A percentile compares a stretch with the other conserved stretches of the same genome.
phyloP scores from a whole-genome alignment of 1,139 yeast genomes.

The Wickerhamiella pararugosa region DNA sequence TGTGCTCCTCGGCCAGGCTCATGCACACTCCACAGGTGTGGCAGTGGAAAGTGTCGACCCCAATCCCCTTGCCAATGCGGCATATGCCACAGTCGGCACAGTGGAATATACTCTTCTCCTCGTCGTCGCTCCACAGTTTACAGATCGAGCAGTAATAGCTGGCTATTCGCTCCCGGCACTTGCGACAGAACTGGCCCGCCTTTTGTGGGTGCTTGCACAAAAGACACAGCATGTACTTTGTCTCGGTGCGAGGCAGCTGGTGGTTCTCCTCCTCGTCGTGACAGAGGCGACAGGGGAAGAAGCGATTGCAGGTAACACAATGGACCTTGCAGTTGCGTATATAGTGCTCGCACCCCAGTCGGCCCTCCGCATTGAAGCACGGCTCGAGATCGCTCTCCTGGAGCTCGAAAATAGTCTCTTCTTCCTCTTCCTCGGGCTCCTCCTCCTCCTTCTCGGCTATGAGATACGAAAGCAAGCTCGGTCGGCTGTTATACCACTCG shows the following conservation, averaged over 20 bases:
- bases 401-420: slow-evolving; percentile 14
- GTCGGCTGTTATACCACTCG: slow-evolving; percentile 11
- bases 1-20: slow-evolving; percentile 59
- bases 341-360: slow-evolving; percentile 72
- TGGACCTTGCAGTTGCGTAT: slow-evolving; percentile 72
- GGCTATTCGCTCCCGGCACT: slow-evolving; percentile 54
- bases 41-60: slow-evolving; percentile 83
- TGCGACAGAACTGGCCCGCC: slow-evolving; percentile 53
- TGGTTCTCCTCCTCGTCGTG: slow-evolving; percentile 56
- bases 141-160: slow-evolving; percentile 65
- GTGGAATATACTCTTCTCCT: slow-evolving; percentile 69
- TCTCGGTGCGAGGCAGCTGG: slow-evolving; percentile 45
- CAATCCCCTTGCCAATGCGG: slow-evolving; percentile 74
- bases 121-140: slow-evolving; percentile 64
- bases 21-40: slow-evolving; percentile 82
- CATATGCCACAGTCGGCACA: slow-evolving; percentile 91
- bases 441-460: slow-evolving; percentile 22
- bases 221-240: slow-evolving; percentile 68
- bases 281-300: slow-evolving; percentile 77
- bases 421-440: slow-evolving; percentile 8
- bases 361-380: slow-evolving; percentile 31
- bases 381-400: slow-evolving; percentile 27
- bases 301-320: slow-evolving; percentile 56
- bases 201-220: slow-evolving; percentile 58
- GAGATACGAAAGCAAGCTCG: slow-evolving; percentile 37